A percentile compares a stretch with the other conserved stretches of the same genome.
Conservation (phyloP, 2,329 filamentous ascomycete species). For the Thermochaetoides dissita region DNA sequence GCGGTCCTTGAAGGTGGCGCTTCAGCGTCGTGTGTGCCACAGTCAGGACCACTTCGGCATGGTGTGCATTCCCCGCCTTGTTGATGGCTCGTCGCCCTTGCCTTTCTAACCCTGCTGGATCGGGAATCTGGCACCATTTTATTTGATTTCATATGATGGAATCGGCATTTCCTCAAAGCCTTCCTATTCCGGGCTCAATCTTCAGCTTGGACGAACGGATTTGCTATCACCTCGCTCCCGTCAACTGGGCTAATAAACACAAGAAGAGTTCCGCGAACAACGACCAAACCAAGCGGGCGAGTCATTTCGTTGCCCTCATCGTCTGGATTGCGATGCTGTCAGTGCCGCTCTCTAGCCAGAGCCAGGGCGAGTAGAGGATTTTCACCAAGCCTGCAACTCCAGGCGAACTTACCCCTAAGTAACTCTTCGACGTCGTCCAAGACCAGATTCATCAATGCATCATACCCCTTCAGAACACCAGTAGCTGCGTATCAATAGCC, state of each 20-base stretch:
- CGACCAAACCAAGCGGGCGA: constrained; percentile 69
- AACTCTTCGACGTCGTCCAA: constrained; percentile 87
- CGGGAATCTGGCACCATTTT: no score
- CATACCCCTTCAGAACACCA: constrained; percentile 85
- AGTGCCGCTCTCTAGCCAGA: no score
- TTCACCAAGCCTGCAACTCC: no score
- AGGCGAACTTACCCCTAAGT: constrained; percentile 54
- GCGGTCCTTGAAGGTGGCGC: no score
- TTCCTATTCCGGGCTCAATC: constrained; percentile 35
- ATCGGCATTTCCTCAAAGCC: not conserved
- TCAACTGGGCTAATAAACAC: constrained; percentile 87
- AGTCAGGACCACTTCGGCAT: no score
- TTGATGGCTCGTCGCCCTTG: not conserved
- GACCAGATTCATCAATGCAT: constrained; percentile 95
- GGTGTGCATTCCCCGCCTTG: no score
- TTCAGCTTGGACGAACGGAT: constrained; percentile 71
- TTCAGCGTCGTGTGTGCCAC: no score
- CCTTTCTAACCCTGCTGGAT: not conserved
- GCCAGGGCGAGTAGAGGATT: no score
- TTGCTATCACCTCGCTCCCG: constrained; percentile 89
- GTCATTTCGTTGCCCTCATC: constrained; percentile 82
- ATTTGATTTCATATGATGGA: no score
- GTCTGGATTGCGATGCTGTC: constrained; percentile 38
- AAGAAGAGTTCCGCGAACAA: constrained; percentile 81
- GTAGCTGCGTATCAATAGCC: constrained; percentile 42